Conservation (phyloP, 2,329 filamentous ascomycete genomes). For the Venturia nashicola region DNA sequence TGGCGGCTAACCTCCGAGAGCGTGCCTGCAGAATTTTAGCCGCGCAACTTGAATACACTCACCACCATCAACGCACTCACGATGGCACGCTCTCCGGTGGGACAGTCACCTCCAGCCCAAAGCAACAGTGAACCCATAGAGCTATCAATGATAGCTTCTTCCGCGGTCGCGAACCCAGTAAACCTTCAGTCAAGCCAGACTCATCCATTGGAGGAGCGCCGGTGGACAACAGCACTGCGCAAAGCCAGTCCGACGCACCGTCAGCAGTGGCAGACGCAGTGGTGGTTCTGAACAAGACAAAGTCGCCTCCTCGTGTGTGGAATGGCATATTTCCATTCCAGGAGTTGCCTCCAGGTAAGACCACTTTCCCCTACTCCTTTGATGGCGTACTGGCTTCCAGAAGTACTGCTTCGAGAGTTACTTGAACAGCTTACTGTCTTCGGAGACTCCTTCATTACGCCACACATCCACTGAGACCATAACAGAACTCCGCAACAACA, state of each 20-base stretch:
- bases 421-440: no score
- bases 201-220: background rate
- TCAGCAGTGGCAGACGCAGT: background rate
- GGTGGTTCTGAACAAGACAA: background rate
- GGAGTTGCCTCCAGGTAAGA: background rate
- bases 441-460: no score
- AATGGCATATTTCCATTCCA: background rate
- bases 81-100: no score
- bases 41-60: background rate
- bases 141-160: no score
- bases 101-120: no score
- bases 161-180: no score
- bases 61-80: background rate
- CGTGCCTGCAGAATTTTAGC: background rate
- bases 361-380: background rate
- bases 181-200: background rate
- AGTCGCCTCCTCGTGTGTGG: background rate
- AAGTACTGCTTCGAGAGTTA: background rate
- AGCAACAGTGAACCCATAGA: no score
- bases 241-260: background rate
- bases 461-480: background rate
- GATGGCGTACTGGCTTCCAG: background rate
- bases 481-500: background rate
- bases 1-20: background rate
- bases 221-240: background rate